Evolutionary conservation across 305 asterid genomes (phyloP), one percentile per base, ranked within the genome.

Genomic region (Rubia peregrina): DNA sequence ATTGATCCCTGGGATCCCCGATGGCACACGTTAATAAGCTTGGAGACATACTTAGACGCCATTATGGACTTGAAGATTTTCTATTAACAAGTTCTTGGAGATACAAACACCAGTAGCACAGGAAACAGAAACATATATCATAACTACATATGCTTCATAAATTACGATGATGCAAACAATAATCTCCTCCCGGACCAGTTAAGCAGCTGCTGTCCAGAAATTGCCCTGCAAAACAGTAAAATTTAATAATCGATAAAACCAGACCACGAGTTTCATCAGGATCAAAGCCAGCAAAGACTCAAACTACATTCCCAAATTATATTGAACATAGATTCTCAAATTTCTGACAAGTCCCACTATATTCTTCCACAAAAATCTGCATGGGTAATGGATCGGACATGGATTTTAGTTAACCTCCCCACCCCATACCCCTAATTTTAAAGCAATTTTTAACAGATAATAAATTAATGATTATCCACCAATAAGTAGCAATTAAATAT

Each of bases 41-140:
- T 88, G 36, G 87, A 80, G 65, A 86, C 84, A 76, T 83, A 77
- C 69, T 80, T 88, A 81, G 88, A 84, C 61, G 91, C 93, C 98
- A 94, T 94, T 77, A 84, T 83, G 72, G 74, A 67, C 77, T 70
- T 41, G 74, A 42, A 79, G 77, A 78, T 71, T 80, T 41, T 24
- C 80, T 69, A 53, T 71, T 61, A 81, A 67, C 73, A 72, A 73
- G 43, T 73, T 57, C 75, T 43, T 55, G 68, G 67, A 73, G 68
- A 72, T 46, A 70, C 74, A 42, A 76, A 83, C 79, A 73, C 71
- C 81, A 71, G 84, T 71, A 80, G 76, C 73, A 80, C 79, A 77
- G 75, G 22, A 36, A 38, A 62, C 41, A 76, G 79, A 80, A 76
- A 81, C 75, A 70, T 83, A 82, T 89, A 76, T 88, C 93, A 85